Percentiles rank a stretch among this genome's conserved stretches.
Evolutionary conservation across 495 filamentous ascomycete genomes (phyloP).

Genomic region (Aspergillus avenaceus): DNA sequence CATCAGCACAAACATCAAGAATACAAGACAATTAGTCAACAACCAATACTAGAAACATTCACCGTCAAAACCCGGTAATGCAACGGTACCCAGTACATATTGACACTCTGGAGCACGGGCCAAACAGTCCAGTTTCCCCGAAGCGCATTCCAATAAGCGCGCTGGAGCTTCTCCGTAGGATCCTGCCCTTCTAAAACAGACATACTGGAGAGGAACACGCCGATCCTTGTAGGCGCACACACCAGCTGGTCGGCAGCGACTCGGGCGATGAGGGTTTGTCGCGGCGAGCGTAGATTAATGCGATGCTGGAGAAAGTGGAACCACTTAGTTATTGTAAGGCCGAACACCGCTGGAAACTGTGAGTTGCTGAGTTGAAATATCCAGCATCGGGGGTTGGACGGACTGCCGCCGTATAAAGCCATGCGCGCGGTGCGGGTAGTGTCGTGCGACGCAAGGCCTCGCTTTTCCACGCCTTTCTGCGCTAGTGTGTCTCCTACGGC

Average conservation of each 20-base stretch:
- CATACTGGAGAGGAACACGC: conserved; percentile 70
- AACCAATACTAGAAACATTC: conserved; percentile 65
- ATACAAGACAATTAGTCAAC: background rate
- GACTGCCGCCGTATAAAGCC: conserved; percentile 10
- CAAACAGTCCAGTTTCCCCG: conserved; percentile 77
- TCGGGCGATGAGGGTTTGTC: conserved; percentile 40
- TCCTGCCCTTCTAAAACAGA: conserved; percentile 66
- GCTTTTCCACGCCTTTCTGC: conserved; percentile 7
- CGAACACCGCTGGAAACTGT: conserved; percentile 60
- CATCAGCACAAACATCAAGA: too few species aligned
- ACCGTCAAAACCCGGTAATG: conserved; percentile 74
- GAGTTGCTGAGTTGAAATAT: background rate
- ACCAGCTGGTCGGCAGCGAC: conserved; percentile 70
- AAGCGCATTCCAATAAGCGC: conserved; percentile 58
- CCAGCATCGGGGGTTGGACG: background rate
- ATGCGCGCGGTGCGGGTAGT: conserved; percentile 5
- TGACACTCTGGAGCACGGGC: conserved; percentile 77
- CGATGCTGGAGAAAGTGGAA: conserved; percentile 63
- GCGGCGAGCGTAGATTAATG: conserved; percentile 31
- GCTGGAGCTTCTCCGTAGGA: conserved; percentile 59
- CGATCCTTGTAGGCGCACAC: conserved; percentile 71
- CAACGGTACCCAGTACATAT: conserved; percentile 76
- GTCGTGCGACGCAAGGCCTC: conserved; percentile 3
- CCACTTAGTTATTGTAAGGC: conserved; percentile 77
- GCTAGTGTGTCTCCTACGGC: conserved; percentile 6